Evolutionary conservation across 2,329 filamentous ascomycete genomes (phyloP).

Genomic region (Epichloe sibirici): DNA sequence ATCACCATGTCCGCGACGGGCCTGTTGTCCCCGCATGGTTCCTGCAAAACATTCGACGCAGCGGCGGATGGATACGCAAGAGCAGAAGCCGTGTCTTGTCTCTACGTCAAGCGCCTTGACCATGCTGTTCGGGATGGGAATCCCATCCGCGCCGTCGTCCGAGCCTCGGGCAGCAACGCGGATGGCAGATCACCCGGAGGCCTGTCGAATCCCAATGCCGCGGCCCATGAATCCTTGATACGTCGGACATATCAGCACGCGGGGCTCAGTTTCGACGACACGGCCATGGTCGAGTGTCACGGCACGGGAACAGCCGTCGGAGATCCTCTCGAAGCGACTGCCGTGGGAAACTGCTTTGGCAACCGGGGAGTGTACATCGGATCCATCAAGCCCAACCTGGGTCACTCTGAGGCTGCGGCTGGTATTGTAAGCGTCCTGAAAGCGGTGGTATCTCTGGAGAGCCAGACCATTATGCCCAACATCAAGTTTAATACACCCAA

Average conservation of each 20-base stretch:
- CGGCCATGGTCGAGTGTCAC: too few species aligned
- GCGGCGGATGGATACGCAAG: slow-evolving; percentile 38
- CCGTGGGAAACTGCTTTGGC: too few species aligned
- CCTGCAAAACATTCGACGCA: slow-evolving; percentile 18
- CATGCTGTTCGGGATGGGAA: slow-evolving; percentile 39
- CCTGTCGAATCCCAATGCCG: too few species aligned
- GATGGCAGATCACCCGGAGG: too few species aligned
- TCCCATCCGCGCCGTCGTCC: slow-evolving; percentile 28
- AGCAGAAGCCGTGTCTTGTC: slow-evolving; percentile 39
- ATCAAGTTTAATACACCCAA: neutral
- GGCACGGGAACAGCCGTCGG: too few species aligned
- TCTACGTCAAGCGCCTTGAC: slow-evolving; percentile 39
- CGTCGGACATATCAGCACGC: too few species aligned
- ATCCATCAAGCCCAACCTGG: slow-evolving; percentile 12
- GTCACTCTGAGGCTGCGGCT: slow-evolving; percentile 10
- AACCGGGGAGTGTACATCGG: neutral
- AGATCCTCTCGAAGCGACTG: too few species aligned
- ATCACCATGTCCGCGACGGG: slow-evolving; percentile 4
- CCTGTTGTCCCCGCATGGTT: neutral
- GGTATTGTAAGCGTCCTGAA: slow-evolving; percentile 8
- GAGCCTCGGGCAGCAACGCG: neutral
- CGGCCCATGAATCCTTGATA: too few species aligned
- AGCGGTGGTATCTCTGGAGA: neutral
- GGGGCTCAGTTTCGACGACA: too few species aligned
- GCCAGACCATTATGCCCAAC: neutral